Evolutionary conservation across 768 basidiomycete species (phyloP).

Genomic region (Exidia glandulosa): DNA sequence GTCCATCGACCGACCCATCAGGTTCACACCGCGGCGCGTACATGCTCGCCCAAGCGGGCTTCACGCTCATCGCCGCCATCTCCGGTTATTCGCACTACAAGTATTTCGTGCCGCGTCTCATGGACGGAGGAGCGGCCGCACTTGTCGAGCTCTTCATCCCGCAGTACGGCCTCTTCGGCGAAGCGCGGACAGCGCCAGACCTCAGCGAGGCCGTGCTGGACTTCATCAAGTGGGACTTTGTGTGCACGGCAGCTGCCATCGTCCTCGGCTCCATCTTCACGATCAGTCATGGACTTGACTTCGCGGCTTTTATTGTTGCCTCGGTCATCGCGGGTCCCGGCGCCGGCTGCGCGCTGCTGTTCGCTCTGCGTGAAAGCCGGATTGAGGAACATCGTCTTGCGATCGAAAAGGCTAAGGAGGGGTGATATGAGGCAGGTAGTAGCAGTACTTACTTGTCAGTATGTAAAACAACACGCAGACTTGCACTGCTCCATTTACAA

Average conservation of each 20-base stretch:
- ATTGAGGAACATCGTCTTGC: not conserved
- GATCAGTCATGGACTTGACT: not conserved
- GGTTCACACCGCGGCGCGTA: not conserved
- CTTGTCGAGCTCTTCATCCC: not conserved
- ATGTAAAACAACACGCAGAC: not conserved
- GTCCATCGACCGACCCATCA: not conserved
- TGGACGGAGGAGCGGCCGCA: not conserved
- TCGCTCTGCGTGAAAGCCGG: not conserved
- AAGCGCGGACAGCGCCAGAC: not conserved
- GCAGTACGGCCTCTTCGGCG: not conserved
- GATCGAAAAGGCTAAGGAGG: not conserved
- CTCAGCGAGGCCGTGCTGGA: not conserved
- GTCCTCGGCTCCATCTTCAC: not conserved
- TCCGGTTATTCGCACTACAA: not conserved
- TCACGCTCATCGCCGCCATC: not conserved
- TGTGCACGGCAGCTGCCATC: not conserved
- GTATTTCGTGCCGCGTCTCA: not conserved
- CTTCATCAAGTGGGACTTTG: not conserved
- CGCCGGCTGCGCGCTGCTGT: not conserved
- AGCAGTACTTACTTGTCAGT: not conserved
- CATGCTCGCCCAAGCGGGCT: not conserved
- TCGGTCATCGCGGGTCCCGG: not conserved
- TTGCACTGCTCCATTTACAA: not conserved
- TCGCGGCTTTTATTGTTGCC: not conserved
- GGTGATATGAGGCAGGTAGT: not conserved